Evolutionary conservation across 257 asterid species (phyloP).

Genomic region (Forsythia viridissima): DNA sequence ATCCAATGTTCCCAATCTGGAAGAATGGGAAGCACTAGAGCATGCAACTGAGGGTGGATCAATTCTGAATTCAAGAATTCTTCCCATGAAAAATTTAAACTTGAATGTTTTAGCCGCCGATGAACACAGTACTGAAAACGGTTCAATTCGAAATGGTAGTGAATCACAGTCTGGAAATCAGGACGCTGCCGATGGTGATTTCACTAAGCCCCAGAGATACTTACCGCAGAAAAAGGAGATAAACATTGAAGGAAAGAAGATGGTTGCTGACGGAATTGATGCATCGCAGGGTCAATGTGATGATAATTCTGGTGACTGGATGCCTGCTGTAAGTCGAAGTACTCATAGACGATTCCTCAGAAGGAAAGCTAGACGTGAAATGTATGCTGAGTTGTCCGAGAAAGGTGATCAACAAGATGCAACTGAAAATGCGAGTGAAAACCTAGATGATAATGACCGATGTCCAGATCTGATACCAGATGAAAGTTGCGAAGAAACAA

Average conservation of each 20-base stretch:
- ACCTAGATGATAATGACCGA: slow-evolving; percentile 38
- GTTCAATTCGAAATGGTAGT: slow-evolving; percentile 41
- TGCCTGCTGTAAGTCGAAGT: slow-evolving; percentile 90
- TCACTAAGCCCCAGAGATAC: slow-evolving; percentile 49
- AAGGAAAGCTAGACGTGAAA: slow-evolving; percentile 87
- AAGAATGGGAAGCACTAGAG: slow-evolving; percentile 97
- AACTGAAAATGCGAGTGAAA: slow-evolving; percentile 37
- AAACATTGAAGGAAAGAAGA: slow-evolving; percentile 76
- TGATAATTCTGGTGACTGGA: slow-evolving; percentile 73
- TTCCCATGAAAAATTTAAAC: slow-evolving; percentile 70
- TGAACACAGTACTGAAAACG: slow-evolving; percentile 42
- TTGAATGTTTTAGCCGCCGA: slow-evolving; percentile 45
- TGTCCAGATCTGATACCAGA: slow-evolving; percentile 51
- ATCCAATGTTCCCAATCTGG: slow-evolving; percentile 81
- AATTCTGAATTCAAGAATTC: slow-evolving; percentile 61
- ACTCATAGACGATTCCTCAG: slow-evolving; percentile 89
- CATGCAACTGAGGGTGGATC: slow-evolving; percentile 51
- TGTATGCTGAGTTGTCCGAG: slow-evolving; percentile 44
- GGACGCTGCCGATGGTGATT: slow-evolving; percentile 41
- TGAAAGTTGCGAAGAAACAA: slow-evolving; percentile 41
- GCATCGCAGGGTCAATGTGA: slow-evolving; percentile 82
- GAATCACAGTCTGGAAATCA: slow-evolving; percentile 42
- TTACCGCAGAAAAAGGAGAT: slow-evolving; percentile 58
- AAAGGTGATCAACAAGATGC: slow-evolving; percentile 38
- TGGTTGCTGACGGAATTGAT: slow-evolving; percentile 87